These are phyloP conservation scores for Solanum lignicaule DNA, from an alignment of 257 asterid genomes.

Conservation along the genomic window DNA sequence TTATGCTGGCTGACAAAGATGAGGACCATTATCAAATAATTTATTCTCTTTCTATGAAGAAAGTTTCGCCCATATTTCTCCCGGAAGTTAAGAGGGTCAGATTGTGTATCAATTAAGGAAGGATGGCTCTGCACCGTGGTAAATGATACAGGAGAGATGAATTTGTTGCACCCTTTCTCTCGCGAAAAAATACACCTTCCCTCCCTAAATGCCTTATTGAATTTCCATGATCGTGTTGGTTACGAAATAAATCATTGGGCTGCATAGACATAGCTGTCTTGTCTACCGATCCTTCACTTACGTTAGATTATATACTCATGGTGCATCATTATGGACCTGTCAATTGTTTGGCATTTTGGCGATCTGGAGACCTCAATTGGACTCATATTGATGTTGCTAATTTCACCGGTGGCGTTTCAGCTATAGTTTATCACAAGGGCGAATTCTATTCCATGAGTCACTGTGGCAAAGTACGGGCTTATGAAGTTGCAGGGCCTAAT, in stretches of 20 bases:
- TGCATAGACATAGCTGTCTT: neutral
- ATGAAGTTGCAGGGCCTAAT: neutral
- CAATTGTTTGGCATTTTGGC: neutral
- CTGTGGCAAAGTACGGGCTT: neutral
- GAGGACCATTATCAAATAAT: too few species aligned
- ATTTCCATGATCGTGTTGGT: neutral
- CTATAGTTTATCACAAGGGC: neutral
- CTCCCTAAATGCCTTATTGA: neutral
- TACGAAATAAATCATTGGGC: neutral
- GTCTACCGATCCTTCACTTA: neutral
- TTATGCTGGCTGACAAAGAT: too few species aligned
- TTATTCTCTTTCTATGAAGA: too few species aligned
- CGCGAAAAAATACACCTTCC: neutral
- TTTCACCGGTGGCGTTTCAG: too few species aligned
- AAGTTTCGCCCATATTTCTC: neutral
- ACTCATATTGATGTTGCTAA: neutral
- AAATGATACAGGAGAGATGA: neutral
- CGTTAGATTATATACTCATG: neutral
- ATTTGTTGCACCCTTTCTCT: neutral
- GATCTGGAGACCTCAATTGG: neutral
- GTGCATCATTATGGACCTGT: neutral
- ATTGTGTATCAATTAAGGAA: too few species aligned
- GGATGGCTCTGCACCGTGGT: neutral
- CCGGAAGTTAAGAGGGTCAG: neutral
- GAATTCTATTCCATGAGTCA: neutral